Percentiles rank a stretch among this genome's conserved stretches.
phyloP scores from a whole-genome alignment of 129 eudicot species.

The Flaveria linearis region DNA sequence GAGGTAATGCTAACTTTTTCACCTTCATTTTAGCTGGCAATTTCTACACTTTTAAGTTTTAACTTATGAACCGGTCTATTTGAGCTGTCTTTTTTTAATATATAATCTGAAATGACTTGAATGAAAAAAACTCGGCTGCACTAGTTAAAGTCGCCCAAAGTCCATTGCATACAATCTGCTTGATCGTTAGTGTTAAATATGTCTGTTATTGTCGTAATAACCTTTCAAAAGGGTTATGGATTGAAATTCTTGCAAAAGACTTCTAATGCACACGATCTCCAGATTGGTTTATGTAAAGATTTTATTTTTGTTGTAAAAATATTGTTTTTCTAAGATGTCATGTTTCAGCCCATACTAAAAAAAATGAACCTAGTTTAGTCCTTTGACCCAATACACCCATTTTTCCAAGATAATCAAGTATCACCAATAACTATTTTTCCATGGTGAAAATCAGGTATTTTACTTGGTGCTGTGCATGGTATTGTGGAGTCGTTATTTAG shows the following conservation, averaged over 20 bases:
- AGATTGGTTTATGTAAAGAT: background rate
- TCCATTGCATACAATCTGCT: background rate
- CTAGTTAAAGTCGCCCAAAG: background rate
- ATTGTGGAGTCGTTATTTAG: constrained; percentile 86
- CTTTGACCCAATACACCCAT: background rate
- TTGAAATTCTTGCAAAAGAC: background rate
- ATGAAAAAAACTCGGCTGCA: no score
- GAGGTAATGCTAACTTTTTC: constrained; percentile 47
- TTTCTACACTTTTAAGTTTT: background rate
- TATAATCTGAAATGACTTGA: background rate
- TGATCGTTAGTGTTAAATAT: background rate
- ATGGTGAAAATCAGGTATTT: constrained; percentile 55
- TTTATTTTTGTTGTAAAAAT: background rate
- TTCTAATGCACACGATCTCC: background rate
- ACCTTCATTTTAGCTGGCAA: background rate
- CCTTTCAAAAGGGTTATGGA: background rate
- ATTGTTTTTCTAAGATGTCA: background rate
- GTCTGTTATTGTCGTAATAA: no score
- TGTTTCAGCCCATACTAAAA: background rate
- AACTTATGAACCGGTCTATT: background rate
- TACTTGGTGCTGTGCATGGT: constrained; percentile 97
- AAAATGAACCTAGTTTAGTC: background rate
- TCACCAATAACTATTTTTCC: background rate
- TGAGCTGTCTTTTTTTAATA: background rate
- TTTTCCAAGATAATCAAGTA: background rate